Percentiles rank a stretch among this genome's conserved stretches.
Conservation (phyloP, 257 asterid species). For the Eustoma russellianum region DNA sequence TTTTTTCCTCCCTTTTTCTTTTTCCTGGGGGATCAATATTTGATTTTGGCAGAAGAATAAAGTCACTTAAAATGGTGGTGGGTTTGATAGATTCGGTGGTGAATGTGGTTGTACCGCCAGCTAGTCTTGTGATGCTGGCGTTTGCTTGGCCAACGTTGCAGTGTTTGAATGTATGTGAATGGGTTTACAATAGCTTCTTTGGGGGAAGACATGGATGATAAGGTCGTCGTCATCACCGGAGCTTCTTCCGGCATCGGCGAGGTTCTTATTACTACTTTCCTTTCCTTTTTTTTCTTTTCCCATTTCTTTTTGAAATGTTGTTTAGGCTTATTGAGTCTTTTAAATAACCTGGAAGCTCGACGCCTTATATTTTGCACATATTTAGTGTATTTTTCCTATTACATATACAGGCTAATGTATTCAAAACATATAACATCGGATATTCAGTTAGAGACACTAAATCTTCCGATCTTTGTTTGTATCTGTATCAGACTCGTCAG, state of each 20-base stretch:
- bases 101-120: slow-evolving; percentile 76
- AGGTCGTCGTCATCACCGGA: slow-evolving; percentile 78
- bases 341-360: no score
- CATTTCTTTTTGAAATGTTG: no score
- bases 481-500: no score
- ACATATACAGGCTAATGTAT: no score
- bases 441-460: no score
- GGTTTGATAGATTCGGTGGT: slow-evolving; percentile 44
- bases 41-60: no score
- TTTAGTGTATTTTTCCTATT: no score
- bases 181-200: slow-evolving; percentile 45
- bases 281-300: no score
- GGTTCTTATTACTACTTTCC: slow-evolving; percentile 34
- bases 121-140: slow-evolving; percentile 68
- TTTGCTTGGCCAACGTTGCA: slow-evolving; percentile 83
- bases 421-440: no score
- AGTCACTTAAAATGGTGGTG: slow-evolving; percentile 27
- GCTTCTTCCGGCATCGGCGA: slow-evolving; percentile 97
- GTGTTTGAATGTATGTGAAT: slow-evolving; percentile 58
- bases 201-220: slow-evolving; percentile 49
- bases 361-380: no score
- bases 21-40: background rate
- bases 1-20: background rate
- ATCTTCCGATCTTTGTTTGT: no score
- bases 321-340: no score